Evolutionary conservation across 1,139 yeast species (phyloP).

Genomic region (Scheffersomyces stambukii): DNA sequence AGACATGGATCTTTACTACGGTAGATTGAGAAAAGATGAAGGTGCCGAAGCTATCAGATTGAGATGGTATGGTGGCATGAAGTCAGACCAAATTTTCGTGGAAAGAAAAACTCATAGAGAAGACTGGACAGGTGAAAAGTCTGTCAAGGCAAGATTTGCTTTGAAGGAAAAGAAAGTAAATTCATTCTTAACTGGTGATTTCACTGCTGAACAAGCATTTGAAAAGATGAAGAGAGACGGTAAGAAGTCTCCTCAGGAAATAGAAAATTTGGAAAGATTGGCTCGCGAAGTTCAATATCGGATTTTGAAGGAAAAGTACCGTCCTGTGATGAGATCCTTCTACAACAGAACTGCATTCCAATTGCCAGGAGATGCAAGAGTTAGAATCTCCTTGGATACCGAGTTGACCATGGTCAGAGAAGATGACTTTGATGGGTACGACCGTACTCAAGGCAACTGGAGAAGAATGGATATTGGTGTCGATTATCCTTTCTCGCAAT

Average conservation of each 20-base stretch:
- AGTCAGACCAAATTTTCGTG: conserved; percentile 84
- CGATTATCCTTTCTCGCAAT: conserved; percentile 87
- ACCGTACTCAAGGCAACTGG: conserved; percentile 92
- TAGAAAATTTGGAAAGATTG: conserved; percentile 84
- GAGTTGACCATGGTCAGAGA: conserved; percentile 95
- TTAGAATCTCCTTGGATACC: conserved; percentile 94
- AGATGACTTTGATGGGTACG: conserved; percentile 90
- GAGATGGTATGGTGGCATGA: conserved; percentile 99
- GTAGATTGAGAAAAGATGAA: conserved; percentile 91
- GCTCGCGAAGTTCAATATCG: conserved; percentile 93
- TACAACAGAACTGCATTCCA: conserved; percentile 98
- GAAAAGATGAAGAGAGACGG: conserved; percentile 92
- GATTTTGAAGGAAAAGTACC: conserved; percentile 71
- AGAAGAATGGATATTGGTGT: conserved; percentile 98
- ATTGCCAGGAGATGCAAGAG: conserved; percentile 98
- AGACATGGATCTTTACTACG: conserved; percentile 85
- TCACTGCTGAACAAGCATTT: conserved; percentile 84
- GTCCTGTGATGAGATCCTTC: conserved; percentile 94
- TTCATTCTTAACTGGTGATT: conserved; percentile 74
- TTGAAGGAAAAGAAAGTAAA: conserved; percentile 89
- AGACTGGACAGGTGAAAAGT: conserved; percentile 99
- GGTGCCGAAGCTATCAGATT: conserved; percentile 98
- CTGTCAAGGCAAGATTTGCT: conserved; percentile 93
- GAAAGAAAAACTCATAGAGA: conserved; percentile 98
- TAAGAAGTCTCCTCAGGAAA: conserved; percentile 79